Conservation (phyloP, 352 stramenopile genomes). For the Blastocystis sp. region DNA sequence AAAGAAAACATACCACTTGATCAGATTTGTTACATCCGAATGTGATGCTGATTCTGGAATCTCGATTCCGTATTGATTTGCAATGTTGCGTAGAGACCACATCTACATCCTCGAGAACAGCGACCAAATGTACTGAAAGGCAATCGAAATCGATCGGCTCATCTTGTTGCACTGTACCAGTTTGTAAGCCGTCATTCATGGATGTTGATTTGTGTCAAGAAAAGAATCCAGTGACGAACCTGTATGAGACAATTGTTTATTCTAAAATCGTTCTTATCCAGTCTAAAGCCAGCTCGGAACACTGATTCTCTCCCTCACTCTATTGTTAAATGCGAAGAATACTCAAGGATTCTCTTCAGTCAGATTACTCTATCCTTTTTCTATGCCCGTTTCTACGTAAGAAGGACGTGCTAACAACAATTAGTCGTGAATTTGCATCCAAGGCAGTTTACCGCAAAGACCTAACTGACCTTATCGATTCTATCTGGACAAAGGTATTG, state of each 20-base stretch:
- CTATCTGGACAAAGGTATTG: background rate
- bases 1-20: background rate
- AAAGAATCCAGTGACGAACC: background rate
- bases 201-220: background rate
- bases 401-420: background rate
- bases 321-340: background rate
- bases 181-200: too few species aligned
- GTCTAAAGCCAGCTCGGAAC: background rate
- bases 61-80: background rate
- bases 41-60: constrained; percentile 24
- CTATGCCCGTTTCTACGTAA: background rate
- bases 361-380: constrained; percentile 3
- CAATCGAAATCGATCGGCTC: background rate
- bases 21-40: background rate
- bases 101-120: background rate
- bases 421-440: background rate
- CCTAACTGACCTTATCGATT: background rate
- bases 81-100: constrained; percentile 17
- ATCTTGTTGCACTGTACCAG: background rate
- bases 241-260: background rate
- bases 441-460: background rate
- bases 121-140: background rate
- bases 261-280: too few species aligned
- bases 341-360: background rate
- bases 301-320: background rate